Conservation (phyloP, 139 green algal species). For the Micractinium sp. region DNA sequence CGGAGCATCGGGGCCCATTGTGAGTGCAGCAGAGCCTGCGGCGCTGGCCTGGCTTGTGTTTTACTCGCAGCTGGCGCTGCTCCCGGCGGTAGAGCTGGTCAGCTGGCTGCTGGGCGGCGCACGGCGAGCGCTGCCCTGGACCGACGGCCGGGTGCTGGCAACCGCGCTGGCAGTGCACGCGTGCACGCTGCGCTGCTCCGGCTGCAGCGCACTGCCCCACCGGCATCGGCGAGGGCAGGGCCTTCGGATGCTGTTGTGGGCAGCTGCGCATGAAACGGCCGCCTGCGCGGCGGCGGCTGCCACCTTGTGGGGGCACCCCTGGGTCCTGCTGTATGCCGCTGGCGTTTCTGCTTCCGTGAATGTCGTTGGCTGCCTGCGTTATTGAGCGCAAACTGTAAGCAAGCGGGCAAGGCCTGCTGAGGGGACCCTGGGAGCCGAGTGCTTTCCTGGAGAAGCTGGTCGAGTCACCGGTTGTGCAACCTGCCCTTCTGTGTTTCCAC, state of each 20-base stretch:
- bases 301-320: slow-evolving; percentile 1
- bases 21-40: too few relatives aligned
- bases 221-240: neutral
- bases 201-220: neutral
- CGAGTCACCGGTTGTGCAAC: too few relatives aligned
- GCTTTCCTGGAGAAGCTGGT: too few relatives aligned
- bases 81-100: neutral
- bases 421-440: too few relatives aligned
- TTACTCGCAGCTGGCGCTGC: neutral
- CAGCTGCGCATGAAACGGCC: neutral
- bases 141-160: neutral
- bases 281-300: neutral
- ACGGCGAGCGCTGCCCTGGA: neutral
- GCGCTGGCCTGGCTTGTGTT: slow-evolving; percentile 3
- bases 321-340: neutral
- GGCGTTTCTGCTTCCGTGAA: neutral
- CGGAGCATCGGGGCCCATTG: too few relatives aligned
- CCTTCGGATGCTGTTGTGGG: neutral
- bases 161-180: neutral
- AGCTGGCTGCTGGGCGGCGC: neutral
- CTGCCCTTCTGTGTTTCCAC: too few relatives aligned
- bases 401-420: too few relatives aligned
- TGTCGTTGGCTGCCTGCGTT: neutral
- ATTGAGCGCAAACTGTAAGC: too few relatives aligned
- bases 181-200: neutral